Percentiles rank a stretch among this genome's conserved stretches.
Conservation (phyloP, 331 rosid genomes). For the Ulmus americana region DNA sequence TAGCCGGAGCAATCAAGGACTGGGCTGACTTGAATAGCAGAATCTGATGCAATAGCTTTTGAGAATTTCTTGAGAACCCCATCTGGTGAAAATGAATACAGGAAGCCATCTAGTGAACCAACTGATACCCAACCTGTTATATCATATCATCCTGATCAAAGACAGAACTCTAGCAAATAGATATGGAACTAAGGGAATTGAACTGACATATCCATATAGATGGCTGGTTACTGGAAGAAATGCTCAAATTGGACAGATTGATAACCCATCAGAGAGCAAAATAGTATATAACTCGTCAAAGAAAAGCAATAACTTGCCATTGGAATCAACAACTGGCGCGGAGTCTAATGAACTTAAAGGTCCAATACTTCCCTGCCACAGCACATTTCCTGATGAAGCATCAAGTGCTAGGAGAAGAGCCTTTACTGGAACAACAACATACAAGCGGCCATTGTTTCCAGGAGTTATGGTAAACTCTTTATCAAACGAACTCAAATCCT, state of each 20-base stretch:
- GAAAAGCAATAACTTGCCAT: slow-evolving; percentile 34
- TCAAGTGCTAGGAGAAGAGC: slow-evolving; percentile 60
- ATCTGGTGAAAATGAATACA: slow-evolving; percentile 72
- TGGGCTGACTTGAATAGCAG: slow-evolving; percentile 56
- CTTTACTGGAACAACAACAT: slow-evolving; percentile 49
- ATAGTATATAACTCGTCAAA: too few species aligned
- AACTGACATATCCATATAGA: neutral
- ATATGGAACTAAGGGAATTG: neutral
- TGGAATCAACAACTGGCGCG: slow-evolving; percentile 60
- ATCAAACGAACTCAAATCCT: slow-evolving; percentile 60
- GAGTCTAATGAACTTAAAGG: slow-evolving; percentile 45
- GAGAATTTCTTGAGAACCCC: slow-evolving; percentile 62
- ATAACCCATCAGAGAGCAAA: too few species aligned
- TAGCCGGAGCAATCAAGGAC: slow-evolving; percentile 72
- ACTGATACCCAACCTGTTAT: slow-evolving; percentile 66
- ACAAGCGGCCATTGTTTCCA: slow-evolving; percentile 67
- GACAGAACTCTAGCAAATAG: neutral
- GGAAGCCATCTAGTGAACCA: slow-evolving; percentile 70
- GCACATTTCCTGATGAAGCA: slow-evolving; percentile 53
- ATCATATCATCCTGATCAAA: neutral
- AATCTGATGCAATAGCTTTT: slow-evolving; percentile 31
- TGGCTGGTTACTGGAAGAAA: neutral
- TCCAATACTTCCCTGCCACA: slow-evolving; percentile 66
- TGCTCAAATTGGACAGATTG: too few species aligned
- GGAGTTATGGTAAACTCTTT: slow-evolving; percentile 49